phyloP scores from a whole-genome alignment of 108 stramenopile species.

The Schizochytrium sp. region DNA sequence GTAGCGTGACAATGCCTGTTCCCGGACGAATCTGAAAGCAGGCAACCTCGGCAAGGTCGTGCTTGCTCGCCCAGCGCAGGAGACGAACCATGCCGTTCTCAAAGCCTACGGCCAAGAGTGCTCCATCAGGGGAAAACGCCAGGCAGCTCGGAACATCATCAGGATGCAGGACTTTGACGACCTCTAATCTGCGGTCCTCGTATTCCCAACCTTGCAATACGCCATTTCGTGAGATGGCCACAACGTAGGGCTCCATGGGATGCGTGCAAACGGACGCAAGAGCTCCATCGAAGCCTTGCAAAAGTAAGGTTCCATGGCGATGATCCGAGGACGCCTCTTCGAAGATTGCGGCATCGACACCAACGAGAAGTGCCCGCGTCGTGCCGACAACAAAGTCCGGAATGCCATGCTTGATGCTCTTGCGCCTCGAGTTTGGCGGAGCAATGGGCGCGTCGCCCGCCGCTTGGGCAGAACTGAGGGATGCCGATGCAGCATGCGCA shows the following conservation, averaged over 20 bases:
- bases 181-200: neutral
- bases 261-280: conserved; percentile 32
- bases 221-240: conserved; percentile 26
- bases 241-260: conserved; percentile 30
- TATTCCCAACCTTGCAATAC: conserved; percentile 50
- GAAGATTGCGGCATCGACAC: conserved; percentile 37
- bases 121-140: conserved; percentile 35
- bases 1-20: neutral
- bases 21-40: conserved; percentile 20
- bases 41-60: conserved; percentile 28
- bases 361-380: conserved; percentile 36
- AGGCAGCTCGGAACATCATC: conserved; percentile 23
- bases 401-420: neutral
- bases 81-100: neutral
- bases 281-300: conserved; percentile 35
- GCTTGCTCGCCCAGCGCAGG: conserved; percentile 2
- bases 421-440: neutral
- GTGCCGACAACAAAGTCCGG: conserved; percentile 55
- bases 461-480: neutral
- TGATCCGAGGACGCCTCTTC: conserved; percentile 40
- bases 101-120: neutral
- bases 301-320: conserved; percentile 35
- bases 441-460: neutral
- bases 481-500: neutral
- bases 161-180: conserved; percentile 16